Base-by-base conservation (phyloP, 179 eudicot species). In the Spinacia oleracea region DNA sequence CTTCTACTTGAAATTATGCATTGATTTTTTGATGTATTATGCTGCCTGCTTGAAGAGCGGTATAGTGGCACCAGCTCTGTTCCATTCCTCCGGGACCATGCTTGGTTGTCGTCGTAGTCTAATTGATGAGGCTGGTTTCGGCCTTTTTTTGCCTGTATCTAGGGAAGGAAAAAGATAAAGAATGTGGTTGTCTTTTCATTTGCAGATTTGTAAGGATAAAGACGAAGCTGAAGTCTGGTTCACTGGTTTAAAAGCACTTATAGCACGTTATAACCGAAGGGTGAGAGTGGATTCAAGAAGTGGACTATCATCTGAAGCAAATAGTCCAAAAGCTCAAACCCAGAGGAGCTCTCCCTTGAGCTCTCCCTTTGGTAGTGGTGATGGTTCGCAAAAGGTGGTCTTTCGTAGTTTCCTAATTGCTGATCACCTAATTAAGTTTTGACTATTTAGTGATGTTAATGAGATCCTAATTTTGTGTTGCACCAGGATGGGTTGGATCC, bases 171-270 rank as follows among this genome's bases (percentile, higher is more conserved):
- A 21, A 15, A 25, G 62, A 48, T 65, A 59, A 70, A 23, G n/a
- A 48, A 51, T 65, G 25, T 58, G 31, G 40, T 25, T 83, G 40
- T 35, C 25, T 80, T 25, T 70, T 62, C 74, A 31, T 62, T 32
- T 82, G 58, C 84, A 96, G 98, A 96, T 96, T n/a, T 96, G 99
- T 80, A 96, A 91, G 87, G 98, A 96, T 80, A 96, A 91, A 83
- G 98, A 95, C 82, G 98, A 95, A 89, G 97, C 98, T 77, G 98
- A 95, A 83, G 97, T 93, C 78, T 96, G 98, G 99, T 93, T 96
- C 86, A 91, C 91, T 85, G 98, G 97, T 72, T 87, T 96, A 51
- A 96, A 96, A 84, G 89, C 98, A 82, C 83, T 95, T 83, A 91
- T 91, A 83, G 89, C 95, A 73, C 92, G 97, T 48, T 82, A 89